These are phyloP conservation scores for Piper betle DNA, from an alignment of 164 flowering plant species.

Conservation along the genomic window DNA sequence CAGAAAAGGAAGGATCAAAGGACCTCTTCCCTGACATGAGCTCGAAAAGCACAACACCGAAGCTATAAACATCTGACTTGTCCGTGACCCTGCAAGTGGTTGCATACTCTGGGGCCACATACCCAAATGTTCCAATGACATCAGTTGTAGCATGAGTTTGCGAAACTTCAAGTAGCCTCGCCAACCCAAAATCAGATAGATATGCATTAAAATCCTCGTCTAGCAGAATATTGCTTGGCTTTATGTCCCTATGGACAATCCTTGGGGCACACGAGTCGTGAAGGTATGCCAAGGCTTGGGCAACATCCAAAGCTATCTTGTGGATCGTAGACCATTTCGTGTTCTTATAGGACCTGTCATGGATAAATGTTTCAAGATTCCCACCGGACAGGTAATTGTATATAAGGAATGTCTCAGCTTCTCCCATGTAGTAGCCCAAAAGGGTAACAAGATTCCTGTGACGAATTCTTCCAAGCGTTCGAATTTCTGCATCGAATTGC, in stretches of 20 bases:
- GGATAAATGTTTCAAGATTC: constrained; percentile 64
- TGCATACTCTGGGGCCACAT: constrained; percentile 79
- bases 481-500: constrained; percentile 69
- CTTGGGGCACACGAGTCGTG: constrained; percentile 58
- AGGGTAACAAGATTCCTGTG: constrained; percentile 70
- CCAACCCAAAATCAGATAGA: constrained; percentile 68
- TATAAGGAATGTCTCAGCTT: constrained; percentile 52
- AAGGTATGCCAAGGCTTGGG: constrained; percentile 59
- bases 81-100: constrained; percentile 72
- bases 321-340: constrained; percentile 38
- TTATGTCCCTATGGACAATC: constrained; percentile 66
- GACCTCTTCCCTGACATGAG: constrained; percentile 60
- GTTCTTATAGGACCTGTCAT: constrained; percentile 29
- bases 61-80: constrained; percentile 75
- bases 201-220: constrained; percentile 62
- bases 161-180: constrained; percentile 59
- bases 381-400: constrained; percentile 76
- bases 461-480: constrained; percentile 60
- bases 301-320: constrained; percentile 54
- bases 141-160: constrained; percentile 76
- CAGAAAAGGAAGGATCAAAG: constrained; percentile 64
- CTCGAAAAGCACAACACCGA: constrained; percentile 60
- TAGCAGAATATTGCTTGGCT: constrained; percentile 62
- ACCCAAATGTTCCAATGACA: constrained; percentile 83
- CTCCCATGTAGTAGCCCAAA: constrained; percentile 53